These are phyloP conservation scores for Taxawa tesnikishii DNA, from an alignment of 2,329 filamentous ascomycete species.

Conservation along the genomic window DNA sequence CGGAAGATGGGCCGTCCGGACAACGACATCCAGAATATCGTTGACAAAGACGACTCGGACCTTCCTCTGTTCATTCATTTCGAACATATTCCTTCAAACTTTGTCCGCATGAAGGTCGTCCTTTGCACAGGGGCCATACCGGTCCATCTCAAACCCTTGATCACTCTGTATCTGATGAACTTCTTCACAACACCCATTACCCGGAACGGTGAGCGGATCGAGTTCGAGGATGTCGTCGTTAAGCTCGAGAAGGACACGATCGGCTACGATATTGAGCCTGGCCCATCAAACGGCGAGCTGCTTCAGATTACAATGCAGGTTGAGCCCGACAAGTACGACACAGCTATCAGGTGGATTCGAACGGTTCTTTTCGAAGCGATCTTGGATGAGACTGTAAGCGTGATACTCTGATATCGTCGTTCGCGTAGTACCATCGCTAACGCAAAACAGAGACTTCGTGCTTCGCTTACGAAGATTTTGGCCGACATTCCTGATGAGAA, in stretches of 20 bases:
- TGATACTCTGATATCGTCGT: no score
- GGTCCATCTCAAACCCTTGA: conserved; percentile 69
- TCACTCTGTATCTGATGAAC: conserved; percentile 76
- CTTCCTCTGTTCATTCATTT: conserved; percentile 91
- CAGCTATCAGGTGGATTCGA: conserved; percentile 70
- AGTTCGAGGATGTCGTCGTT: conserved; percentile 87
- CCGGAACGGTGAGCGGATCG: conserved; percentile 61
- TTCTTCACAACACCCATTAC: conserved; percentile 89
- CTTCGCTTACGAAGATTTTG: conserved; percentile 64
- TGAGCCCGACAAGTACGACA: conserved; percentile 76
- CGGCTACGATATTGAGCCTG: conserved; percentile 62
- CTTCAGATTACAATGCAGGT: conserved; percentile 72
- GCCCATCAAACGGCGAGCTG: conserved; percentile 67
- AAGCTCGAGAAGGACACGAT: conserved; percentile 86
- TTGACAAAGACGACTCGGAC: conserved; percentile 55
- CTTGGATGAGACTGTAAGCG: conserved; percentile 69
- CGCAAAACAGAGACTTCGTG: conserved; percentile 45
- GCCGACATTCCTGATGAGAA: conserved; percentile 89
- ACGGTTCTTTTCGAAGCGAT: conserved; percentile 80
- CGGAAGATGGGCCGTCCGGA: conserved; percentile 53
- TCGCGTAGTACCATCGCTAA: no score
- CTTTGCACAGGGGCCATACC: conserved; percentile 69
- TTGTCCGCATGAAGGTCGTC: conserved; percentile 73
- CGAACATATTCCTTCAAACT: conserved; percentile 85
- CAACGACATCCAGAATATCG: conserved; percentile 60